These are phyloP conservation scores for Cryptococcus amylolentus DNA, from an alignment of 1,284 basidiomycete species.

Conservation along the genomic window DNA sequence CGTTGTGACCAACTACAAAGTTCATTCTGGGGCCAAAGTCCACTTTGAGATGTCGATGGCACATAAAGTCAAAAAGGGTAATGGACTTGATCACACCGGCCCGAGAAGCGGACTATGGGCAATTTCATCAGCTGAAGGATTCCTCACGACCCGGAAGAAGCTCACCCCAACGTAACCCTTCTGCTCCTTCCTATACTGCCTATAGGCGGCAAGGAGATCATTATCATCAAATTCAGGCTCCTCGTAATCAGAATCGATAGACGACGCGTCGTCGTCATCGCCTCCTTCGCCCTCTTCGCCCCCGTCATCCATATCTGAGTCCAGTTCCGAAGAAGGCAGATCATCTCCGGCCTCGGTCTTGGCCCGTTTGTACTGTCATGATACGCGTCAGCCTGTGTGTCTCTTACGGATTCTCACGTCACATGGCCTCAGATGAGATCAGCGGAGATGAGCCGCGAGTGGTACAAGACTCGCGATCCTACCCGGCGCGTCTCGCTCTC, in stretches of 20 bases:
- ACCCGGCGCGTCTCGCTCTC: background rate
- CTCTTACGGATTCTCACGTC: background rate
- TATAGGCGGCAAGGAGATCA: slow-evolving; percentile 9
- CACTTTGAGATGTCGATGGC: slow-evolving; percentile 78
- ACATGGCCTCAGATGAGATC: background rate
- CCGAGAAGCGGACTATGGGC: slow-evolving; percentile 59
- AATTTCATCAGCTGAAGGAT: background rate
- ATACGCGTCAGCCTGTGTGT: background rate
- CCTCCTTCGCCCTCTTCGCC: background rate
- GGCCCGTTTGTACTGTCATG: background rate
- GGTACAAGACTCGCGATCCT: background rate
- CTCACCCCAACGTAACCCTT: slow-evolving; percentile 15
- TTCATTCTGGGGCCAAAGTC: slow-evolving; percentile 87
- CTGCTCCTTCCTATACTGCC: slow-evolving; percentile 3
- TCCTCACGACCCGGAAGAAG: background rate
- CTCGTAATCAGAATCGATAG: slow-evolving; percentile 1
- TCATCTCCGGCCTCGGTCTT: background rate
- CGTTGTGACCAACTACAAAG: slow-evolving; percentile 85
- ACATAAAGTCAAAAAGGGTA: slow-evolving; percentile 94
- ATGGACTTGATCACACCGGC: slow-evolving; percentile 83
- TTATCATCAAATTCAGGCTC: slow-evolving; percentile 39
- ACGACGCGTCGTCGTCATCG: slow-evolving; percentile 1
- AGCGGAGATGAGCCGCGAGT: too few relatives aligned
- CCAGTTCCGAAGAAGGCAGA: background rate
- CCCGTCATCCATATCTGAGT: slow-evolving; percentile 2